These are phyloP conservation scores for Climacium dendroides DNA, from an alignment of 225 moss, liverwort and hornwort genomes.

Conservation along the genomic window DNA sequence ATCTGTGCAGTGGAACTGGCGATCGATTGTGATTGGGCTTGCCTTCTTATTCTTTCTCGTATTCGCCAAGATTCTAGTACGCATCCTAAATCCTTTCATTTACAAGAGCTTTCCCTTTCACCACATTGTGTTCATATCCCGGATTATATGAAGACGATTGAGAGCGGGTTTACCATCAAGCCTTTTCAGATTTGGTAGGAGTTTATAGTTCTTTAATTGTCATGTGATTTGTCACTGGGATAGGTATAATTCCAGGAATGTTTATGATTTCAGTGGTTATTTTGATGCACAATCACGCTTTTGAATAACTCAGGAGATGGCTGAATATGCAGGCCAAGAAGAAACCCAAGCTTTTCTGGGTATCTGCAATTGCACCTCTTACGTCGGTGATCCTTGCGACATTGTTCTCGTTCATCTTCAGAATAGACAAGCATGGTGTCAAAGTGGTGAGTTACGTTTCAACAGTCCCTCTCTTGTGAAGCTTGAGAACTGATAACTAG, in stretches of 20 bases:
- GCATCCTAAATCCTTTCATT: background rate
- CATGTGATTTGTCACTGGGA: background rate
- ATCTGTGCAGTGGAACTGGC: constrained; percentile 78
- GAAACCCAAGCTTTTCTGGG: constrained; percentile 42
- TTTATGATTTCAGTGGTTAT: background rate
- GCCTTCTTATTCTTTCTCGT: constrained; percentile 40
- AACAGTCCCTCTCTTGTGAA: background rate
- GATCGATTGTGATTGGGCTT: constrained; percentile 46
- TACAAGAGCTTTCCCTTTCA: background rate
- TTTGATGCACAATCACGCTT: background rate
- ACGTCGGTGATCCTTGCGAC: constrained; percentile 49
- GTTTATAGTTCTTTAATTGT: background rate
- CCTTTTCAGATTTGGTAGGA: background rate
- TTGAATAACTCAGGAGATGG: background rate
- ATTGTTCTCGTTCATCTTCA: constrained; percentile 38
- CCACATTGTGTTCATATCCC: background rate
- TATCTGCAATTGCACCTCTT: constrained; percentile 52
- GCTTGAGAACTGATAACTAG: background rate
- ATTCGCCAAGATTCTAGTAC: constrained; percentile 18
- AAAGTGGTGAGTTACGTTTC: constrained; percentile 19
- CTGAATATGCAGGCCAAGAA: constrained; percentile 26
- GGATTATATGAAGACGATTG: background rate
- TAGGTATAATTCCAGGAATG: background rate
- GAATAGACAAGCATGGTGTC: constrained; percentile 38
- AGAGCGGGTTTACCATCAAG: no score